Evolutionary conservation across 192 early-diverging fungal species (phyloP), one percentile per base, ranked within the genome.

Genomic region (Piromyces sp.): DNA sequence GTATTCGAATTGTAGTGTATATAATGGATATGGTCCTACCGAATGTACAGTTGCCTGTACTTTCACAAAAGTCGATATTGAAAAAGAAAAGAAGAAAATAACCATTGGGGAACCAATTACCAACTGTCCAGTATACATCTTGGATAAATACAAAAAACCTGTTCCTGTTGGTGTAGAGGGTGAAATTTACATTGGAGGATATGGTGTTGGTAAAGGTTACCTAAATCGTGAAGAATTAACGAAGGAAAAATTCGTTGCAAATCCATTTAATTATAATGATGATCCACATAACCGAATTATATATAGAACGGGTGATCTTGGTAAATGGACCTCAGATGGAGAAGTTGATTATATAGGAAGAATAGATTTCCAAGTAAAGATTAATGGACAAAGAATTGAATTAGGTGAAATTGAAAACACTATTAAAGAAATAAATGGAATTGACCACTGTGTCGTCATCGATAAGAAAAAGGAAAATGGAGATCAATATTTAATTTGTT

Each of bases 1-100:
- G 7, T 51, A 51, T 22, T 51, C 42, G 17, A 51, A 51, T 13
- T 51, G 42, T 51, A 51, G 26, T 13, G 13, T 85, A 31, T 78
- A 81, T n/a, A 87, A 87, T 79, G 79, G 79, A 4, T 87, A 87
- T 79, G 86, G 86, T 9, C 86, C 87, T 0, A 85, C 87, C 9
- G 87, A 87, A 79, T 82, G 83, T n/a, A 51, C 86, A 2, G 80
- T 86, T 3, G 42, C 42, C 6, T 51, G 42, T 22, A 51, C 42
- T 22, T 51, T 51, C 26, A 51, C 42, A 22, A 13, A 51, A 22
- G 42, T 51, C 3, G 6, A 22, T 22, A 51, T 17, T 51, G 17
- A 51, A 3, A 22, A 51, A 51, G 42, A 13, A 22, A 51, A 51
- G 5, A 13, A 22, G 5, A 22, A 40, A 22, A 80, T 84, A 0